phyloP scores from a whole-genome alignment of 1,284 basidiomycete genomes.

The Fomitiporia mediterranea region DNA sequence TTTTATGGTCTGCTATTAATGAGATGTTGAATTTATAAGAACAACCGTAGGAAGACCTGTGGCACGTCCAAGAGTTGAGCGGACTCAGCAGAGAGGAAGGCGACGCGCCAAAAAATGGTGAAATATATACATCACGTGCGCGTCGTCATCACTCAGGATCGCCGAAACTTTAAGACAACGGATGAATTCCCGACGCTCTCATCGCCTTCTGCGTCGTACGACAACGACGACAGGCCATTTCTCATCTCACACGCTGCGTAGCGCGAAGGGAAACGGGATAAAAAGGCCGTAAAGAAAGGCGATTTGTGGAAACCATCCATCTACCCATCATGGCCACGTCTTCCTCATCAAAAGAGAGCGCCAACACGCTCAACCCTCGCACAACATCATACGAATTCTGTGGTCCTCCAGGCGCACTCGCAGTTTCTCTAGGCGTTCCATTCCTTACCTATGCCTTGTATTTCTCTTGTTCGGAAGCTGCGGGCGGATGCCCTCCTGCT shows the following conservation, averaged over 20 bases:
- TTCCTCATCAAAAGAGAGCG: constrained; percentile 8
- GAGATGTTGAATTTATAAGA: too few relatives aligned
- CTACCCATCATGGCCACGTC: neutral
- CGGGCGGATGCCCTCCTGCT: constrained; percentile 71
- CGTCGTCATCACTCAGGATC: neutral
- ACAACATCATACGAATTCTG: constrained; percentile 80
- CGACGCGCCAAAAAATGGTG: too few relatives aligned
- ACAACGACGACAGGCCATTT: neutral
- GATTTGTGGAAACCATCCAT: neutral
- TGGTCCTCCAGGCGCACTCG: constrained; percentile 76
- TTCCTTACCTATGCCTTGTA: constrained; percentile 75
- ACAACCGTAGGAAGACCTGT: neutral
- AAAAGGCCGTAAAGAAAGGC: neutral
- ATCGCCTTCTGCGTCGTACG: neutral
- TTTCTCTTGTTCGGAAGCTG: constrained; percentile 78
- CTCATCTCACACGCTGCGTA: neutral
- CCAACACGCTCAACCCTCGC: constrained; percentile 51
- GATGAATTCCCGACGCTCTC: neutral
- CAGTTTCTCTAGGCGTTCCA: constrained; percentile 73
- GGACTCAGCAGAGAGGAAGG: neutral
- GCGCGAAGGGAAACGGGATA: too few relatives aligned
- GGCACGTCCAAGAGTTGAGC: neutral
- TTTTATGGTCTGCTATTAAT: neutral
- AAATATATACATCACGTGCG: too few relatives aligned
- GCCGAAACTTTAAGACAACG: neutral